Conservation (phyloP, 202 grass and related monocot genomes). For the Alloteropsis angusta region DNA sequence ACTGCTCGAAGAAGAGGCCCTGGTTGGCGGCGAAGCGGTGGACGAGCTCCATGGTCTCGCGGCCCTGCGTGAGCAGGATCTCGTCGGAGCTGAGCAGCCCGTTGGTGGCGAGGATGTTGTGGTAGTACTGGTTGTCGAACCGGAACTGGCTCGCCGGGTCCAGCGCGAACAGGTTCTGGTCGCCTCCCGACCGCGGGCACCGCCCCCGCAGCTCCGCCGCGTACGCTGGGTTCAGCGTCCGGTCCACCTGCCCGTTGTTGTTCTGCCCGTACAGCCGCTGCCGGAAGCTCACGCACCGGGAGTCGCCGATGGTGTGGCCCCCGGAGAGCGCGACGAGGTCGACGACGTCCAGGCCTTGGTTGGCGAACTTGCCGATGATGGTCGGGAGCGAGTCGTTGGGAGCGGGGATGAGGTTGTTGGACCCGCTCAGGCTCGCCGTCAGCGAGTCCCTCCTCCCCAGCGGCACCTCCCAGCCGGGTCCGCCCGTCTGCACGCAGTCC, state of each 20-base stretch:
- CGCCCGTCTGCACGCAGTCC: constrained; percentile 39
- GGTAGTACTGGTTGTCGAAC: constrained; percentile 76
- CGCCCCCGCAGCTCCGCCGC: constrained; percentile 38
- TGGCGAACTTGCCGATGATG: constrained; percentile 70
- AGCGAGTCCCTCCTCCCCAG: constrained; percentile 67
- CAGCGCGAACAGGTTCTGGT: constrained; percentile 68
- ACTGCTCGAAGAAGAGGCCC: constrained; percentile 53
- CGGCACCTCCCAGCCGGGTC: constrained; percentile 54
- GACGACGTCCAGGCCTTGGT: constrained; percentile 68
- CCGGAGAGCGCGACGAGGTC: constrained; percentile 78
- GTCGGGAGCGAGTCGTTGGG: constrained; percentile 63
- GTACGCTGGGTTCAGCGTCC: constrained; percentile 45
- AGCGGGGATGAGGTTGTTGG: constrained; percentile 80
- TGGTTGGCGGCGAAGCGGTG: constrained; percentile 44
- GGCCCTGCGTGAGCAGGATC: constrained; percentile 60
- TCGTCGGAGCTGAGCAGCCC: constrained; percentile 76
- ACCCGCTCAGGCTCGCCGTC: constrained; percentile 62
- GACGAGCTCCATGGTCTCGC: constrained; percentile 51
- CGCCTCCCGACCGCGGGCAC: constrained; percentile 60
- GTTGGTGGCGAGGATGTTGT: constrained; percentile 40
- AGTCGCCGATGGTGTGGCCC: constrained; percentile 50
- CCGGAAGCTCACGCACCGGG: constrained; percentile 59
- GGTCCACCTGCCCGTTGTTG: constrained; percentile 47
- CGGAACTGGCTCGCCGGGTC: constrained; percentile 47
- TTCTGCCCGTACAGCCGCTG: constrained; percentile 64